These are phyloP conservation scores for Boletus sp. DNA, from an alignment of 768 basidiomycete genomes.

Conservation along the genomic window DNA sequence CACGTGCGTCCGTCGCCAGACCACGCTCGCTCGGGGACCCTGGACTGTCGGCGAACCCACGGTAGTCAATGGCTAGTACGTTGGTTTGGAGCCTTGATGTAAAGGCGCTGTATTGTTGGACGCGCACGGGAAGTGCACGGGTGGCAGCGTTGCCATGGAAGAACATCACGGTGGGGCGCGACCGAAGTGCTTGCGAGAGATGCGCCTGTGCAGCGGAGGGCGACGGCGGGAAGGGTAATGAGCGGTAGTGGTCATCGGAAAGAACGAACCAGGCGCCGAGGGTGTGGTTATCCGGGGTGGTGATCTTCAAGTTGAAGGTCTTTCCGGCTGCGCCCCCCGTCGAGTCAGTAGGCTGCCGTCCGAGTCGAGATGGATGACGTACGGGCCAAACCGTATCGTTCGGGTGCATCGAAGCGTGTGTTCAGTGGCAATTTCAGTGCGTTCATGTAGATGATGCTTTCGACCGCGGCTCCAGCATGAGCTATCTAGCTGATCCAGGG, in stretches of 20 bases:
- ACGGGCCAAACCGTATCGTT: slow-evolving; percentile 82
- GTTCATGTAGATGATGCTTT: slow-evolving; percentile 63
- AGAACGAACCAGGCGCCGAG: slow-evolving; percentile 87
- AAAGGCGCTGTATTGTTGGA: slow-evolving; percentile 65
- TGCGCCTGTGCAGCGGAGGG: slow-evolving; percentile 36
- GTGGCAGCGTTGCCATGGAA: slow-evolving; percentile 89
- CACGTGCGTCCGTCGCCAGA: slow-evolving; percentile 64
- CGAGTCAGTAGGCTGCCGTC: not conserved
- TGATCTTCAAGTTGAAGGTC: slow-evolving; percentile 65
- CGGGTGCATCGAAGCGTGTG: slow-evolving; percentile 64
- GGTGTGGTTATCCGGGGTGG: slow-evolving; percentile 71
- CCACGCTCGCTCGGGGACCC: slow-evolving; percentile 77
- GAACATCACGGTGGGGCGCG: slow-evolving; percentile 79
- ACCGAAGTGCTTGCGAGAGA: slow-evolving; percentile 51
- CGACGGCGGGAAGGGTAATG: slow-evolving; percentile 39
- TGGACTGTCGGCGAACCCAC: slow-evolving; percentile 86
- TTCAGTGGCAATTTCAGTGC: slow-evolving; percentile 58
- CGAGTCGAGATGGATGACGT: slow-evolving; percentile 23
- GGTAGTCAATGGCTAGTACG: slow-evolving; percentile 85
- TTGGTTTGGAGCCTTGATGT: slow-evolving; percentile 66
- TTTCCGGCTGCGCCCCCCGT: slow-evolving; percentile 56
- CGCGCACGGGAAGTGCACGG: slow-evolving; percentile 61
- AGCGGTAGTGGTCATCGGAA: slow-evolving; percentile 60
- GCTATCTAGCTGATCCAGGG: slow-evolving; percentile 15
- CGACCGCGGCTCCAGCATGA: slow-evolving; percentile 17